Conservation (phyloP, 441 rosid species). For the Erysimum cheiri region DNA sequence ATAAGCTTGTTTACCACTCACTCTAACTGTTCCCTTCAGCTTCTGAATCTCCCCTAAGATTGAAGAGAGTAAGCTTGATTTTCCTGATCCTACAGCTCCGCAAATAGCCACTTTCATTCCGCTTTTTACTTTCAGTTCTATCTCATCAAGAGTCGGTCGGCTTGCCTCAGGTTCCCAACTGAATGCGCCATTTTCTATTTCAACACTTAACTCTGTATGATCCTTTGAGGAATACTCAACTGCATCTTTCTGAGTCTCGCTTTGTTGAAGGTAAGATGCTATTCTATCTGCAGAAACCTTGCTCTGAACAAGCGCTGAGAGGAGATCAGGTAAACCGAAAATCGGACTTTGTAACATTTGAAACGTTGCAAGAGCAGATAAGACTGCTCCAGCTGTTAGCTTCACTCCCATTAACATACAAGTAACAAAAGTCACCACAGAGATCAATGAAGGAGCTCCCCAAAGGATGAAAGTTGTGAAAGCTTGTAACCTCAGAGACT, state of each 20-base stretch:
- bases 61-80: constrained; percentile 89
- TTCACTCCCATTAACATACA: constrained; percentile 75
- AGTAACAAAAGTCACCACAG: constrained; percentile 75
- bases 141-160: constrained; percentile 64
- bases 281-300: constrained; percentile 92
- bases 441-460: constrained; percentile 92
- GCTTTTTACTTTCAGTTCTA: constrained; percentile 67
- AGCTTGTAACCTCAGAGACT: constrained; percentile 68
- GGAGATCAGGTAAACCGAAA: constrained; percentile 86
- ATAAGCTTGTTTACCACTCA: constrained; percentile 89
- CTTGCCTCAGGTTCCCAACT: constrained; percentile 73
- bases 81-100: constrained; percentile 97
- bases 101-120: constrained; percentile 98
- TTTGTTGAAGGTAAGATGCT: constrained; percentile 78
- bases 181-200: constrained; percentile 70
- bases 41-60: constrained; percentile 88
- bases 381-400: constrained; percentile 90
- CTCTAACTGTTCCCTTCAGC: constrained; percentile 72
- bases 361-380: constrained; percentile 94
- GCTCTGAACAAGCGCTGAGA: constrained; percentile 75
- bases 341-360: constrained; percentile 95
- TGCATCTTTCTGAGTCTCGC: constrained; percentile 74
- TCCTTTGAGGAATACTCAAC: constrained; percentile 57
- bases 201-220: constrained; percentile 58
- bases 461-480: constrained; percentile 83